Conservation (phyloP, 2,329 filamentous ascomycete genomes). For the Fusarium succisae region DNA sequence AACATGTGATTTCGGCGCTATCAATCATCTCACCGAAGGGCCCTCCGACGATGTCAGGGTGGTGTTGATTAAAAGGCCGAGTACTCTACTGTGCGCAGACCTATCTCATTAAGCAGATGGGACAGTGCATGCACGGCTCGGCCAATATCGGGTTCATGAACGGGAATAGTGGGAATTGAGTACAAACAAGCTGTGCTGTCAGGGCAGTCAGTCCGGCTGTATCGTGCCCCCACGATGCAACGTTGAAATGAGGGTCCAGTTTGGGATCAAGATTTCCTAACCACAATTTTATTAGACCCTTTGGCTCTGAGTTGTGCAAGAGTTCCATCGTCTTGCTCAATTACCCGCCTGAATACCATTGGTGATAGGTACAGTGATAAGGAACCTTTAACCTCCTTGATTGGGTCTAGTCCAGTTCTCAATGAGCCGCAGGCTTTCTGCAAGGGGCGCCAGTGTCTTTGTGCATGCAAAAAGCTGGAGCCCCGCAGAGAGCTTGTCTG, state of each 20-base stretch:
- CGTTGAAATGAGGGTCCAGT: not conserved
- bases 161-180: slow-evolving; percentile 23
- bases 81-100: slow-evolving; percentile 16
- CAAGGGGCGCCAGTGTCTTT: slow-evolving; percentile 37
- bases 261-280: not conserved
- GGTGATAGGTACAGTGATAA: slow-evolving; percentile 19
- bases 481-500: slow-evolving; percentile 39
- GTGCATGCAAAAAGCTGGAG: slow-evolving; percentile 43
- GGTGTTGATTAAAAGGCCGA: not conserved
- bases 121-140: slow-evolving; percentile 36
- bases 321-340: slow-evolving; percentile 18
- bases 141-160: slow-evolving; percentile 37
- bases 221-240: slow-evolving; percentile 27
- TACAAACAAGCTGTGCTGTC: not conserved
- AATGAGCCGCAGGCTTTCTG: slow-evolving; percentile 40
- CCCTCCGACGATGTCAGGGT: slow-evolving; percentile 23
- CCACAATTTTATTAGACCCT: not conserved
- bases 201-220: not conserved
- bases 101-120: not conserved
- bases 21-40: slow-evolving; percentile 38
- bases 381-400: slow-evolving; percentile 11
- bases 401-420: slow-evolving; percentile 18
- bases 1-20: slow-evolving; percentile 36
- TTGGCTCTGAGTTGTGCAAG: slow-evolving; percentile 6
- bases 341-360: not conserved